These are phyloP conservation scores for Backusella tarrabulga DNA, from an alignment of 192 early-diverging fungal genomes.

Conservation along the genomic window DNA sequence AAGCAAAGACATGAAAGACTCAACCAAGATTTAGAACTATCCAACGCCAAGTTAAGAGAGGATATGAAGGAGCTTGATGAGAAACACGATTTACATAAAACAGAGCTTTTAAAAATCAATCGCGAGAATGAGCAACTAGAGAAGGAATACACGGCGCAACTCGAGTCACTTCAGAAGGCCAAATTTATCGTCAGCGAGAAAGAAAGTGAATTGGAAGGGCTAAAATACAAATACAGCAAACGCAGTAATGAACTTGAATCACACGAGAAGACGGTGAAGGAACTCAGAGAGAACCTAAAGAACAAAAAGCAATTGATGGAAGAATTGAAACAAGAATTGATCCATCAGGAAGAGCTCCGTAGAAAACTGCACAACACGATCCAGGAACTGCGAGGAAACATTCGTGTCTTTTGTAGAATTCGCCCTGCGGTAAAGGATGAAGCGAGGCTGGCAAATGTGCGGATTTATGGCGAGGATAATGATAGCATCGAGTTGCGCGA, in stretches of 20 bases:
- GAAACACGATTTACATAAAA: background rate
- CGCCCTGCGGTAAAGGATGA: slow-evolving; percentile 64
- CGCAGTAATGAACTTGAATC: background rate
- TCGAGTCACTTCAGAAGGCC: background rate
- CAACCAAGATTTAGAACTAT: background rate
- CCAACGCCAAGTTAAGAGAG: background rate
- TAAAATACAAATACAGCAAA: slow-evolving; percentile 13
- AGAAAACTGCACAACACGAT: slow-evolving; percentile 87
- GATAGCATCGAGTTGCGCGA: slow-evolving; percentile 78
- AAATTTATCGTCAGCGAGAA: background rate
- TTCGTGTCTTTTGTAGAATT: slow-evolving; percentile 94
- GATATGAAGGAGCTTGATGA: background rate
- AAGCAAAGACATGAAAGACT: background rate
- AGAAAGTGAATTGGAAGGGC: background rate
- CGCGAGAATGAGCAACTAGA: background rate
- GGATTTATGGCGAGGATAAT: slow-evolving; percentile 57
- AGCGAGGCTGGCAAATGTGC: slow-evolving; percentile 28
- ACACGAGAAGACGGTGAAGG: slow-evolving; percentile 4
- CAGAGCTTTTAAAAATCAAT: background rate
- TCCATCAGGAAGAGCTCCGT: slow-evolving; percentile 77
- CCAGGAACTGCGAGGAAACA: slow-evolving; percentile 96
- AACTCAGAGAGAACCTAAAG: background rate
- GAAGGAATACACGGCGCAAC: background rate
- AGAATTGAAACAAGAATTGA: slow-evolving; percentile 35
- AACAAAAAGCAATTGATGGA: background rate